Evolutionary conservation across 306 rosid species (phyloP).

Genomic region (Ceratonia siliqua): DNA sequence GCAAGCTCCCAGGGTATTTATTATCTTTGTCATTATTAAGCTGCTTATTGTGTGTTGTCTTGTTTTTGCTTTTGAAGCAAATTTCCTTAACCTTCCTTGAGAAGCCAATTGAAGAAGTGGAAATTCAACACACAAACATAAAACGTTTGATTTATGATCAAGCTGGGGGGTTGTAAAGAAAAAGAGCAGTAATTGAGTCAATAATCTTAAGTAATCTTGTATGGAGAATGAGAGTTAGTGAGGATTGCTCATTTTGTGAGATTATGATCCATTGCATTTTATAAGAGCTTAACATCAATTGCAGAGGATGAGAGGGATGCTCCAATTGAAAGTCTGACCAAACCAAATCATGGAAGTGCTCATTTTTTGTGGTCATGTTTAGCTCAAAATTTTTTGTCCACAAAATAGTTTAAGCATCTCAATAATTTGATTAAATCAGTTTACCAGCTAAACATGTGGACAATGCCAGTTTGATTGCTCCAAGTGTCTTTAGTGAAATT

Average conservation of each 20-base stretch:
- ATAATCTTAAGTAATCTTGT: neutral
- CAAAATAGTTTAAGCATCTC: neutral
- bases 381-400: neutral
- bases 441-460: neutral
- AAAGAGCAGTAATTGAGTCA: no score
- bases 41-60: neutral
- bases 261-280: neutral
- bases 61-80: neutral
- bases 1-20: slow-evolving; percentile 81
- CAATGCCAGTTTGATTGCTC: neutral
- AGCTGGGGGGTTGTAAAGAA: neutral
- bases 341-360: neutral
- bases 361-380: neutral
- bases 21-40: slow-evolving; percentile 2
- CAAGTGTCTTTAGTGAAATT: neutral
- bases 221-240: neutral
- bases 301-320: neutral
- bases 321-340: neutral
- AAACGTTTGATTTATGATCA: neutral
- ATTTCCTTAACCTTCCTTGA: neutral
- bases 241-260: neutral
- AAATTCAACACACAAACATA: neutral
- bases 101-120: neutral
- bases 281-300: neutral
- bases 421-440: no score